Evolutionary conservation across 2,329 filamentous ascomycete species (phyloP), one percentile per base, ranked within the genome.

Genomic region (Neonectria faginata): DNA sequence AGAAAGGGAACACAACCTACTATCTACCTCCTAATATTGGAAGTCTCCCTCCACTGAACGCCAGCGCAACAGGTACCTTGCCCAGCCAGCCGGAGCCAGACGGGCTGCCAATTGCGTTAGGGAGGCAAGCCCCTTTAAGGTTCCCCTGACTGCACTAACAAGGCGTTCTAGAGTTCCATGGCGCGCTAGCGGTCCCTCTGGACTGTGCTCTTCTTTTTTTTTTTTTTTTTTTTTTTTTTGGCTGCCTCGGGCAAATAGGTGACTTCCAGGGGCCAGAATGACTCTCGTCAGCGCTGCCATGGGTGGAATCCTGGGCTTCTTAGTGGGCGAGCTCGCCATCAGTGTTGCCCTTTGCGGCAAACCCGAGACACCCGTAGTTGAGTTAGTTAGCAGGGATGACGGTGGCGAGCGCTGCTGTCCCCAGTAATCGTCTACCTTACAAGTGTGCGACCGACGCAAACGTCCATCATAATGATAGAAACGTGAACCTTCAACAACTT

Each of bases 101-200:
- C n/a, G n/a, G 14, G 39, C 53, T 29, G n/a, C 16, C 47, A 20
- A 20, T 39, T 39, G 36, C 36, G 36, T 39, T 7, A n/a, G 41
- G 48, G 29, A 33, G 18, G 12, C 45, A 41, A 60, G 41, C 57
- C 57, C 50, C 57, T 60, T 60, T 54, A 60, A 48, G 42, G 48
- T 53, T 53, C 57, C 50, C 57, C 39, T 54, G 41, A 44, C 29
- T 48, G 39, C 50, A 60, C 48, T 53, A 52, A 48, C 57, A 53
- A 52, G 47, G 31, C 42, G 42, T 39, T 39, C 48, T 33, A 33
- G n/a, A 42, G 39, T n/a, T 3, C 39, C n/a, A 20, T 20, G 39
- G 39, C 7, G n/a, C 57, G 39, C 57, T 53, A 59, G 57, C 48
- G 8, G n/a, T 7, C 57, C 14, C n/a, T 47, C 41, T 57, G 18